Conservation (phyloP, 768 basidiomycete genomes). For the Leccinellum albellum region DNA sequence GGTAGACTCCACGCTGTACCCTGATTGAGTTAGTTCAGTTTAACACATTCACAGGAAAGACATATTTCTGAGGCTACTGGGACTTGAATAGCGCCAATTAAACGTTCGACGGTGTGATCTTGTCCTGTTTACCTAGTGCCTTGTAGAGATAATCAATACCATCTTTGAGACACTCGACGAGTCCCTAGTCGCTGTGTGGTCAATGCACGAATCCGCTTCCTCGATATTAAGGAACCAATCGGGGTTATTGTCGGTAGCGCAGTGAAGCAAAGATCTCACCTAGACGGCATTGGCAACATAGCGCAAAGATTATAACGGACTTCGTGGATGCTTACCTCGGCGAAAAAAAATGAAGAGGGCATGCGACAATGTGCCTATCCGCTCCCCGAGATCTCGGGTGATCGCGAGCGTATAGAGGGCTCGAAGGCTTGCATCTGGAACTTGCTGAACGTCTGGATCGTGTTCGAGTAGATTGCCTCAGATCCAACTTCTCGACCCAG, state of each 20-base stretch:
- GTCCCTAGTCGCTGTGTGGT: constrained; percentile 66
- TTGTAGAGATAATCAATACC: constrained; percentile 96
- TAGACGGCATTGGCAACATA: constrained; percentile 89
- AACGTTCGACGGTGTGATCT: constrained; percentile 86
- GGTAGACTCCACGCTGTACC: constrained; percentile 97
- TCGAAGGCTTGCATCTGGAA: constrained; percentile 99
- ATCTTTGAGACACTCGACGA: constrained; percentile 79
- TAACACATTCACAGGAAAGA: neutral
- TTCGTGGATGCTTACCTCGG: constrained; percentile 72
- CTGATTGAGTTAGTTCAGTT: constrained; percentile 34
- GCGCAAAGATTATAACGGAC: constrained; percentile 90
- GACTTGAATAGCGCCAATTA: constrained; percentile 92
- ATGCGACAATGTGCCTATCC: constrained; percentile 93
- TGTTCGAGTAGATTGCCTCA: too few relatives aligned
- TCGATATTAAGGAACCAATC: constrained; percentile 85
- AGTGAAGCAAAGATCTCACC: constrained; percentile 85
- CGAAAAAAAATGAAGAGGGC: constrained; percentile 97
- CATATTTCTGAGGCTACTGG: constrained; percentile 86
- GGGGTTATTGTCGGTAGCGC: constrained; percentile 78
- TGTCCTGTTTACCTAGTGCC: constrained; percentile 87
- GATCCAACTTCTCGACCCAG: too few relatives aligned
- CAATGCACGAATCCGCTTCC: constrained; percentile 75
- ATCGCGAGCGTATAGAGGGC: constrained; percentile 92
- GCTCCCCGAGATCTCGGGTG: constrained; percentile 95
- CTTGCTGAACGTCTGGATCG: constrained; percentile 99